These are phyloP conservation scores for Ceraceosorus guamensis DNA, from an alignment of 1,284 basidiomycete species.

Conservation along the genomic window DNA sequence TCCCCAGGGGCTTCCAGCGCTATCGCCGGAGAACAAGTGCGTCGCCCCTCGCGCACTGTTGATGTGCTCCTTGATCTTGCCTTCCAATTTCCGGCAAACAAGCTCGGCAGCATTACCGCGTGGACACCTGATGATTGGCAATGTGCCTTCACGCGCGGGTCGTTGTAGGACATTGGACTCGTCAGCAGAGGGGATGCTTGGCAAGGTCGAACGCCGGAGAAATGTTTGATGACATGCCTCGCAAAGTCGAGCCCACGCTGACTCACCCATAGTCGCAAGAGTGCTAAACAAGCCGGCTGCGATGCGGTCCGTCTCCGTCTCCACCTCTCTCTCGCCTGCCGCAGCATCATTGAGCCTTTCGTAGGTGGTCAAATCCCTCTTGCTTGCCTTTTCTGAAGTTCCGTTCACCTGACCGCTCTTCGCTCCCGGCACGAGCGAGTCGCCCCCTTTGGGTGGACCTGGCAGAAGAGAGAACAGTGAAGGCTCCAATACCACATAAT, in stretches of 20 bases:
- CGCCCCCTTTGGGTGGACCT: slow-evolving; percentile 49
- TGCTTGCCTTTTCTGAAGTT: not conserved
- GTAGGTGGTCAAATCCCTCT: slow-evolving; percentile 55
- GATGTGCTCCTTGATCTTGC: slow-evolving; percentile 85
- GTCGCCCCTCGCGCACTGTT: slow-evolving; percentile 57
- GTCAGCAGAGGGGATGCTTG: no score
- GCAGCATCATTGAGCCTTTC: slow-evolving; percentile 84
- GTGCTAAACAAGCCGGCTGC: slow-evolving; percentile 86
- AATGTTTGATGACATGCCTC: no score
- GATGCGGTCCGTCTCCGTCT: slow-evolving; percentile 85
- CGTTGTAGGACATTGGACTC: no score
- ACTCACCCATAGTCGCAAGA: slow-evolving; percentile 77
- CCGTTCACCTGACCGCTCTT: slow-evolving; percentile 17
- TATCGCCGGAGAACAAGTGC: slow-evolving; percentile 48
- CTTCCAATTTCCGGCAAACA: slow-evolving; percentile 90
- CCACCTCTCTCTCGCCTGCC: slow-evolving; percentile 82
- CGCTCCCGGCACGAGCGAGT: slow-evolving; percentile 17
- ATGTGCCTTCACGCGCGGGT: slow-evolving; percentile 68
- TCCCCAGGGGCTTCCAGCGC: slow-evolving; percentile 55
- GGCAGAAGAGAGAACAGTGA: slow-evolving; percentile 87
- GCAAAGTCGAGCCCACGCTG: no score
- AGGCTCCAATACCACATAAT: slow-evolving; percentile 88
- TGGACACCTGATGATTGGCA: slow-evolving; percentile 91
- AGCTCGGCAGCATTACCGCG: slow-evolving; percentile 96
- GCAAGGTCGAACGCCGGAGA: no score